phyloP scores from a whole-genome alignment of 2,329 filamentous ascomycete genomes.

The Cadophora sp. region DNA sequence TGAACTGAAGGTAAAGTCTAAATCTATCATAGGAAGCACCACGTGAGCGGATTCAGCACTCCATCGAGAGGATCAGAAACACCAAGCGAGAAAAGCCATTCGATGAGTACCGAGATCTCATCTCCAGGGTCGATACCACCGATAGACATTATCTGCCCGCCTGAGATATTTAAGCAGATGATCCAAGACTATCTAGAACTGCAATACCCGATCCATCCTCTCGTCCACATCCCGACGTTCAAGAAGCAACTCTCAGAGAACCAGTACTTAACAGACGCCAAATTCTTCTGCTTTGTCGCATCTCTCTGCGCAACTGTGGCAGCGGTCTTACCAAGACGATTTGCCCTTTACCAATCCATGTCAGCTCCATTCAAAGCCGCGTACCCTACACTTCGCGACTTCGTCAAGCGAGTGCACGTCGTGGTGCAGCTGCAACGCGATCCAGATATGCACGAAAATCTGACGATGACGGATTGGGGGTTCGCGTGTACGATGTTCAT shows the following conservation, averaged over 20 bases:
- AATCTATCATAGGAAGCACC: neutral
- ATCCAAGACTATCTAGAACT: neutral
- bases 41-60: neutral
- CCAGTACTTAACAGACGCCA: neutral
- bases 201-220: neutral
- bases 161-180: neutral
- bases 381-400: neutral
- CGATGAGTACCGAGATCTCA: neutral
- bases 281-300: neutral
- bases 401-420: constrained; percentile 7
- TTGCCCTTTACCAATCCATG: neutral
- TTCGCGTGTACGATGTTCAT: neutral
- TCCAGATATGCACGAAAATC: neutral
- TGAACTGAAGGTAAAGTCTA: neutral
- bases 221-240: constrained; percentile 7
- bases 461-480: neutral
- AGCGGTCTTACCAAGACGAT: neutral
- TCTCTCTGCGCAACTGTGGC: neutral
- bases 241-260: neutral
- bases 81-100: neutral
- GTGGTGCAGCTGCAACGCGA: neutral
- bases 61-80: too few relatives aligned
- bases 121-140: neutral
- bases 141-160: neutral
- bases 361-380: neutral